Evolutionary conservation across 257 asterid genomes (phyloP).

Genomic region (Solanum microdontum): DNA sequence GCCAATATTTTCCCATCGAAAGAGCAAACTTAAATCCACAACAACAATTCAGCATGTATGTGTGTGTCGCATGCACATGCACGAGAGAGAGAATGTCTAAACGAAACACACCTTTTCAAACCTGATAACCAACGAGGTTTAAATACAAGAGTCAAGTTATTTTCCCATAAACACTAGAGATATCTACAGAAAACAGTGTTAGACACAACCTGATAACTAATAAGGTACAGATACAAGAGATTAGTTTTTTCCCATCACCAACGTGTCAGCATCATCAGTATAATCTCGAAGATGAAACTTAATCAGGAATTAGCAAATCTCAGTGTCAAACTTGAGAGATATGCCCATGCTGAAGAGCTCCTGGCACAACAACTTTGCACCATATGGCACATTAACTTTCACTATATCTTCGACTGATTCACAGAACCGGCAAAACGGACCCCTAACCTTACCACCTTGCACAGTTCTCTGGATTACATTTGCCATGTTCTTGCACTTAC

Average conservation of each 20-base stretch:
- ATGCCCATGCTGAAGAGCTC: slow-evolving; percentile 95
- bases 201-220: background rate
- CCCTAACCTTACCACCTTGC: slow-evolving; percentile 65
- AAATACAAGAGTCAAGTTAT: background rate
- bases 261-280: background rate
- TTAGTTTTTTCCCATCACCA: background rate
- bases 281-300: background rate
- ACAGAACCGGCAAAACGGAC: slow-evolving; percentile 79
- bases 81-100: background rate
- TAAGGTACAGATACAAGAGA: background rate
- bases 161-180: background rate
- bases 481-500: slow-evolving; percentile 66
- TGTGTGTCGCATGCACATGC: background rate
- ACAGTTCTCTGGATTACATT: slow-evolving; percentile 62
- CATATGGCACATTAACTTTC: slow-evolving; percentile 75
- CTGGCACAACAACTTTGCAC: slow-evolving; percentile 79
- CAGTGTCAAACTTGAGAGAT: slow-evolving; percentile 75
- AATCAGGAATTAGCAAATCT: slow-evolving; percentile 32
- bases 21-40: background rate
- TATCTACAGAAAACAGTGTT: background rate
- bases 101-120: background rate
- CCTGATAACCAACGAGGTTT: background rate
- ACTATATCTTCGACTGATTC: slow-evolving; percentile 67
- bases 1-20: background rate
- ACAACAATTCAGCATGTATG: background rate